A percentile compares a stretch with the other conserved stretches of the same genome.
phyloP scores from a whole-genome alignment of 495 filamentous ascomycete genomes.

The Xylaria sp. region DNA sequence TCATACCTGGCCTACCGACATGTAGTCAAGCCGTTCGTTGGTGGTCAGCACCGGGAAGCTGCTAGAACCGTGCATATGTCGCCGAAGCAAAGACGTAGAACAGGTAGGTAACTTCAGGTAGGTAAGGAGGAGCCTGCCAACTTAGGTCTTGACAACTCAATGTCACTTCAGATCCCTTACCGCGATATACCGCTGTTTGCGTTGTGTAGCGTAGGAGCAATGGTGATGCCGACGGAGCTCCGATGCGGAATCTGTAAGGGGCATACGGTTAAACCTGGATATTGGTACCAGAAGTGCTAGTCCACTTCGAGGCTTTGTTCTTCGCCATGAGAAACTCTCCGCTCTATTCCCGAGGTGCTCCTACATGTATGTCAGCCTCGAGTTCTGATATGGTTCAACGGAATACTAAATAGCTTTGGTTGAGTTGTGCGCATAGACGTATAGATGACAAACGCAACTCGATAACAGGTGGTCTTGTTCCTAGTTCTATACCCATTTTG shows the following conservation, averaged over 20 bases:
- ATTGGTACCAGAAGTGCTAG: background rate
- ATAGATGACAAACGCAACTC: background rate
- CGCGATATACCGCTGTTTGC: background rate
- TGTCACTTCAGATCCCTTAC: constrained; percentile 4
- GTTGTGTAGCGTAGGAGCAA: background rate
- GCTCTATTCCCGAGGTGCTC: background rate
- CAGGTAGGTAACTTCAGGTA: too few species aligned
- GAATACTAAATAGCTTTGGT: background rate
- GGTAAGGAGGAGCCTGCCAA: constrained; percentile 3
- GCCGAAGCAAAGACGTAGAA: background rate
- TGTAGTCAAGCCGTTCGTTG: constrained; percentile 18
- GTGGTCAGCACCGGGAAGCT: constrained; percentile 19
- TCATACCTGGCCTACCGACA: background rate
- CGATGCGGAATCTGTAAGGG: constrained; percentile 1
- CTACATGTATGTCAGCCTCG: background rate
- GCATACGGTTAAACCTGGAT: constrained; percentile 5
- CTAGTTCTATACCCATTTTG: constrained; percentile 3
- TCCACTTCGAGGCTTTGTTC: background rate
- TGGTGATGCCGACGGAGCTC: background rate
- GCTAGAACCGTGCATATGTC: constrained; percentile 5
- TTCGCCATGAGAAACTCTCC: background rate
- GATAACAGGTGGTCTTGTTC: constrained; percentile 8
- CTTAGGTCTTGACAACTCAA: constrained; percentile 2
- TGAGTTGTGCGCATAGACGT: background rate
- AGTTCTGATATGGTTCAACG: background rate